Evolutionary conservation across 345 rosid genomes (phyloP).

Genomic region (Punica granatum): DNA sequence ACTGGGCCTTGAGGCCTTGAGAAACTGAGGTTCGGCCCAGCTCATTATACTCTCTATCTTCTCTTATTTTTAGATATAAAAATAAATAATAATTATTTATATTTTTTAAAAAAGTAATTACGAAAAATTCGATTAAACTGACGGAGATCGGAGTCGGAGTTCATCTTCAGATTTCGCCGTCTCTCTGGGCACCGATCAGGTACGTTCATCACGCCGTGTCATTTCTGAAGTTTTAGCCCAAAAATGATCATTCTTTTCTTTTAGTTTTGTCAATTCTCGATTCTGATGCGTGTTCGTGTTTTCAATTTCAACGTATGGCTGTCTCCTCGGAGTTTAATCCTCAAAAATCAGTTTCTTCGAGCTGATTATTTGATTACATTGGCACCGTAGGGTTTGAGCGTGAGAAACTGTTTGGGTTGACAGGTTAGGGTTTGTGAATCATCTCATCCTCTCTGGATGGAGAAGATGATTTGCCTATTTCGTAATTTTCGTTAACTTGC

Average conservation of each 20-base stretch:
- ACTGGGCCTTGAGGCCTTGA: too few species aligned
- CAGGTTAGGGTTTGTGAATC: not conserved
- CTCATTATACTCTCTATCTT: too few species aligned
- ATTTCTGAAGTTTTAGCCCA: not conserved
- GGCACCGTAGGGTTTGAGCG: not conserved
- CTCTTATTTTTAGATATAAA: too few species aligned
- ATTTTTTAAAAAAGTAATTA: too few species aligned
- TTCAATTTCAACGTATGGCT: not conserved
- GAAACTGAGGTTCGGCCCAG: not conserved
- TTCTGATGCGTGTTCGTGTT: not conserved
- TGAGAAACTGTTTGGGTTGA: not conserved
- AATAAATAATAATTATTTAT: too few species aligned
- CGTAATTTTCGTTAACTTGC: not conserved
- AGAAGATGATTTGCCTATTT: not conserved
- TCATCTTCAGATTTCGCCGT: too few species aligned
- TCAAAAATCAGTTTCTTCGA: not conserved
- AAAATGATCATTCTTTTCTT: not conserved
- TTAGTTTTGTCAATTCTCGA: not conserved
- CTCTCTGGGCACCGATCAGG: too few species aligned
- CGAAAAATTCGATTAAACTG: too few species aligned
- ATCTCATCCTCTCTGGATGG: not conserved
- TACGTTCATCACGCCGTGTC: too few species aligned
- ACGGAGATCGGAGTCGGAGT: too few species aligned
- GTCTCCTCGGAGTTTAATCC: not conserved
- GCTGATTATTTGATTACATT: not conserved